Evolutionary conservation across 768 basidiomycete species (phyloP).

Genomic region (Lentinula lateritia): DNA sequence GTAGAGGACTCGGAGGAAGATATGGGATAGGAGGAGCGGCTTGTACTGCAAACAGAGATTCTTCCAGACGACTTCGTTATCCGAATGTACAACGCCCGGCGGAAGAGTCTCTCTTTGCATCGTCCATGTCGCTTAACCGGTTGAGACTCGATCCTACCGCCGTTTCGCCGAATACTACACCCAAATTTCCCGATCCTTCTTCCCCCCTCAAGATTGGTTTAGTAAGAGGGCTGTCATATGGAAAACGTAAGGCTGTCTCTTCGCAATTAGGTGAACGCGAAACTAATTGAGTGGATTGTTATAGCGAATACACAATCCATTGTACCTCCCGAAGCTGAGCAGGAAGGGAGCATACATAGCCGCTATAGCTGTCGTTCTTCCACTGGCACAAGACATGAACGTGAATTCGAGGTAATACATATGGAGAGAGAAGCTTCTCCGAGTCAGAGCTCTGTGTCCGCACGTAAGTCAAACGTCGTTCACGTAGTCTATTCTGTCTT

Average conservation of each 20-base stretch:
- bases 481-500: background rate
- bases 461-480: background rate
- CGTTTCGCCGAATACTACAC: background rate
- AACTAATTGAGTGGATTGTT: background rate
- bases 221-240: background rate
- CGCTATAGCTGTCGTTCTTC: background rate
- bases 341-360: background rate
- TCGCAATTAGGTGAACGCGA: background rate
- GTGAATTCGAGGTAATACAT: background rate
- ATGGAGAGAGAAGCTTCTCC: background rate
- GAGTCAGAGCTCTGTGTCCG: background rate
- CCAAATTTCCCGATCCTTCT: background rate
- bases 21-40: background rate
- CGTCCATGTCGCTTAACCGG: background rate
- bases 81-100: background rate
- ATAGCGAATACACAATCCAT: background rate
- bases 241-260: background rate
- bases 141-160: background rate
- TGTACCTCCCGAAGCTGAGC: background rate
- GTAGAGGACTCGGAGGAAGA: background rate
- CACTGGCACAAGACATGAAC: background rate
- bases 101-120: conserved; percentile 1
- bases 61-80: background rate
- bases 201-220: background rate
- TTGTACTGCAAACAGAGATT: background rate